phyloP scores from a whole-genome alignment of 306 rosid genomes.

The Carpinus viminea region DNA sequence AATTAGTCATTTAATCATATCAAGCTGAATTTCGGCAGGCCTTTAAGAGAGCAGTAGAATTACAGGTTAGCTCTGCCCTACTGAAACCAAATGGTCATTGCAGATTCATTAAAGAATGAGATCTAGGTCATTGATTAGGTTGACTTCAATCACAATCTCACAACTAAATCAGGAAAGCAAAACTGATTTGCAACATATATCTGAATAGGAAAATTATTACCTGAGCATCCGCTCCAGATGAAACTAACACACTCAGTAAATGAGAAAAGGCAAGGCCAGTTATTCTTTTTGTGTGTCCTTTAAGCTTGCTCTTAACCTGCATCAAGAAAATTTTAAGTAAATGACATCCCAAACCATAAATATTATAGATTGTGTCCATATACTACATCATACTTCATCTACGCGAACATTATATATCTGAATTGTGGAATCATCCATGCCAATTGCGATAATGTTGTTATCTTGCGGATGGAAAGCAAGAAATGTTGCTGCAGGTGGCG shows the following conservation, averaged over 20 bases:
- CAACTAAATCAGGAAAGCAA: not conserved
- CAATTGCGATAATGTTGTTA: conserved; percentile 95
- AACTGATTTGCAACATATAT: not conserved
- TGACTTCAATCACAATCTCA: not conserved
- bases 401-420: conserved; percentile 94
- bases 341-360: conserved; percentile 28
- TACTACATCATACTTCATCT: conserved; percentile 69
- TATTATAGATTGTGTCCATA: conserved; percentile 12
- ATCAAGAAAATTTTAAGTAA: conserved; percentile 23
- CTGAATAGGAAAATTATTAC: conserved; percentile 35
- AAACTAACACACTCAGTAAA: conserved; percentile 76
- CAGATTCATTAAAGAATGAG: not conserved
- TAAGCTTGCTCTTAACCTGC: conserved; percentile 97
- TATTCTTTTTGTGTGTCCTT: conserved; percentile 92
- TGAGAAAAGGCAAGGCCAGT: conserved; percentile 96
- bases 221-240: conserved; percentile 99
- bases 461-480: conserved; percentile 98
- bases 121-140: not conserved
- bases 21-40: not conserved
- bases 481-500: conserved; percentile 97
- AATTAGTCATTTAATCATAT: not conserved
- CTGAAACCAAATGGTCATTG: not conserved
- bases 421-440: conserved; percentile 97
- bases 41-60: not conserved
- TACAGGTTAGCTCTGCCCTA: not conserved